These are phyloP conservation scores for Acanthamoeba healyi DNA, from an alignment of 208 protist genomes.

Conservation along the genomic window DNA sequence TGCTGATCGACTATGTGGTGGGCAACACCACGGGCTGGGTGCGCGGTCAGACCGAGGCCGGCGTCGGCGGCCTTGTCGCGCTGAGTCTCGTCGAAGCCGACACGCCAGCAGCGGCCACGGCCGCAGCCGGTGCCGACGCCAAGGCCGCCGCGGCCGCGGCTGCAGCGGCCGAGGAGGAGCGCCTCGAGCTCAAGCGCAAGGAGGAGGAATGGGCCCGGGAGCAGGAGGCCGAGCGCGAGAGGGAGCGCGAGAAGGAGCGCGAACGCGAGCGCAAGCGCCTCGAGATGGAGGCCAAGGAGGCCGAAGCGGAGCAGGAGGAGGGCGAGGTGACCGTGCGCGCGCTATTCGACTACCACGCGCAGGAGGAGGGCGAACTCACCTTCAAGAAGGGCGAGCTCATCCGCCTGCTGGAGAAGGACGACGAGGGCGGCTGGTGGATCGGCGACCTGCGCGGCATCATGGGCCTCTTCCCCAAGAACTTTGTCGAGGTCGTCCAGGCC, in stretches of 20 bases:
- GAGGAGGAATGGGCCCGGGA: constrained; percentile 31
- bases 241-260: not conserved
- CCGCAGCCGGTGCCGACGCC: not conserved
- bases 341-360: constrained; percentile 70
- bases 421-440: constrained; percentile 73
- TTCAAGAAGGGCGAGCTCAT: constrained; percentile 70
- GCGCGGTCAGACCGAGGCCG: constrained; percentile 33
- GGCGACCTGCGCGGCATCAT: constrained; percentile 39
- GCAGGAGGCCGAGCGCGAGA: constrained; percentile 22
- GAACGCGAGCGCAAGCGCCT: constrained; percentile 55
- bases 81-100: not conserved
- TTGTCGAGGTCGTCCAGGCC: constrained; percentile 3
- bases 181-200: constrained; percentile 21
- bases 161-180: not conserved
- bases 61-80: constrained; percentile 17
- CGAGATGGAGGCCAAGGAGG: constrained; percentile 33
- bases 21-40: constrained; percentile 63
- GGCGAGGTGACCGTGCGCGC: constrained; percentile 40
- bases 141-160: not conserved
- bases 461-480: constrained; percentile 73
- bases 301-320: not conserved
- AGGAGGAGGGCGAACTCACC: constrained; percentile 71
- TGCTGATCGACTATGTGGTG: constrained; percentile 61
- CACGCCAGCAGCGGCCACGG: not conserved
- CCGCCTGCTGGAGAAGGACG: constrained; percentile 21